Percentiles rank a stretch among this genome's conserved stretches.
Evolutionary conservation across 2,329 filamentous ascomycete genomes (phyloP).

Genomic region (Calonectria henricotiae): DNA sequence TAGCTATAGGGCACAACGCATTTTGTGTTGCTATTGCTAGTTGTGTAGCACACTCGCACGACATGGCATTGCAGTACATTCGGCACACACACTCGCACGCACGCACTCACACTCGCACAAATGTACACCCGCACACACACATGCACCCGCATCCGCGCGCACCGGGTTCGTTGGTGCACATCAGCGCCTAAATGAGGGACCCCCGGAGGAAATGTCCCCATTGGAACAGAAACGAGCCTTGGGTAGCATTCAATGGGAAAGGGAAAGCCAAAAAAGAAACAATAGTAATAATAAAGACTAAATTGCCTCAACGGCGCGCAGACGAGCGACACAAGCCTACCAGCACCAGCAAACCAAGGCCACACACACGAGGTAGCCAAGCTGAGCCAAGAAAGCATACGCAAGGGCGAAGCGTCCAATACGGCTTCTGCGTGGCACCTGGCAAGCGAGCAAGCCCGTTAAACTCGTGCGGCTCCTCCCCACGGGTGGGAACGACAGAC

Average conservation of each 20-base stretch:
- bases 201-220: slow-evolving; percentile 21
- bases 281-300: not conserved
- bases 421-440: not conserved
- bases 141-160: not conserved
- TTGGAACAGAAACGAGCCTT: not conserved
- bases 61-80: too few species aligned
- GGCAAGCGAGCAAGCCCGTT: not conserved
- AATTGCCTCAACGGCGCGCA: slow-evolving; percentile 20
- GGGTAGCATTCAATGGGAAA: slow-evolving; percentile 12
- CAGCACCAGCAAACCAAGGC: too few species aligned
- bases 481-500: slow-evolving; percentile 7
- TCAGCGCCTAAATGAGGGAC: slow-evolving; percentile 11
- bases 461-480: slow-evolving; percentile 6
- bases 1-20: not conserved
- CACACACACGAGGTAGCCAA: not conserved
- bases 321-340: not conserved
- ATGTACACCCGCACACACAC: not conserved
- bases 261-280: too few species aligned
- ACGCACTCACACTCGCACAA: not conserved
- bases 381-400: not conserved
- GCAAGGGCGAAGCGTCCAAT: not conserved
- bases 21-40: not conserved
- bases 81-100: not conserved
- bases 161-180: not conserved
- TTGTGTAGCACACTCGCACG: not conserved